Base-by-base conservation (phyloP, 768 basidiomycete genomes). In the Lentinula boryana region DNA sequence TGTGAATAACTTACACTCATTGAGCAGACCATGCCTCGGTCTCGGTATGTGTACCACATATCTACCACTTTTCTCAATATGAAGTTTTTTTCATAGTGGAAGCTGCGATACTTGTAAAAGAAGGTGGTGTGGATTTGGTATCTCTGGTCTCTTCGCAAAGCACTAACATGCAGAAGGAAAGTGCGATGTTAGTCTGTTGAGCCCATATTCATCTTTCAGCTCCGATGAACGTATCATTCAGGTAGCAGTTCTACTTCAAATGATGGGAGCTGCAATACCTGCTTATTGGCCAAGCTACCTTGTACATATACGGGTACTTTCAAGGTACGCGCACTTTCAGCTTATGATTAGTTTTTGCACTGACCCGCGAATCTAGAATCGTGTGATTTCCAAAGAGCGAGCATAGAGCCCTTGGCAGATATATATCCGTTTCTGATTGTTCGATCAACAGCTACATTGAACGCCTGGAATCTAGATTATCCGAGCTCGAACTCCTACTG, bases 331-430 rank as follows among this genome's bases (percentile, higher is more conserved):
- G 10, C 5, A 21, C 32, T 4, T 15, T 31, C 18, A 27, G 27
- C n/a, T 27, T 2, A 27, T 27, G 6, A 3, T 21, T 18, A 15
- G 12, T 10, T 16, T 54, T 13, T 31, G 13, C 40, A 27, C 21
- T 27, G 5, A 27, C 15, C 4, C 5, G 8, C 23, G 12, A 51
- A 41, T 23, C 12, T 31, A 56, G 55, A 56, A 56, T 32, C 55
- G 55, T 12, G 55, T 56, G 4, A 56, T 56, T 27, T 56, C 55
- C 21, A 56, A 56, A 56, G 55, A 56, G 55, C 43, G 40, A 56
- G 40, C 21, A n/a, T 43, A 41, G 55, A 12, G 10, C 15, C 15
- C 38, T 38, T 27, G 46, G 21, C 16, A 1, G 10, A 9, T 21
- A 38, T 15, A 27, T 41, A 27, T 27, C 36, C 27, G 31, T 8